Conservation (phyloP, 257 asterid species). For the Plantago ovata region DNA sequence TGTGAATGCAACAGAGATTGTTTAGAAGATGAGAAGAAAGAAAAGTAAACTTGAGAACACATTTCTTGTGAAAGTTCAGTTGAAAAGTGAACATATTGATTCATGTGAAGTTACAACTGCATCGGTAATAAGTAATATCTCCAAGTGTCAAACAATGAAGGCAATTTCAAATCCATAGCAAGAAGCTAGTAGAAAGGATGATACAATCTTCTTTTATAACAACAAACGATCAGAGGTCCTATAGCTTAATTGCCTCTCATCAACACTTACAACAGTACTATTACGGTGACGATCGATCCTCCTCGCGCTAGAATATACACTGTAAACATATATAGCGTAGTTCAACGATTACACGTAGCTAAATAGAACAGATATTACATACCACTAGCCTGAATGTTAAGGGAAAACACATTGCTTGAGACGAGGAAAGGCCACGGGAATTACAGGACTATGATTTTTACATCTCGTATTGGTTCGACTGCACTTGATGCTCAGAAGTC, state of each 20-base stretch:
- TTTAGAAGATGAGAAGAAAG: conserved; percentile 1
- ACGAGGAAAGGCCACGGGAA: no score
- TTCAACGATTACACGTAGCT: conserved; percentile 5
- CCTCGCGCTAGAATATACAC: no score
- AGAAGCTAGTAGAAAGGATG: neutral
- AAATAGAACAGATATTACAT: conserved; percentile 20
- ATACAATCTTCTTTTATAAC: conserved; percentile 2
- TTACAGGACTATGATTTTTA: neutral
- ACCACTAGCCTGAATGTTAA: conserved; percentile 8
- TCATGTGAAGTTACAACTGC: conserved; percentile 21
- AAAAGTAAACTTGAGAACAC: neutral
- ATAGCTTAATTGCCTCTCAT: conserved; percentile 3
- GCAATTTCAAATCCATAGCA: neutral
- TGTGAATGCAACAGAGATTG: neutral
- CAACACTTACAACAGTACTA: conserved; percentile 8
- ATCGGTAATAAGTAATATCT: neutral
- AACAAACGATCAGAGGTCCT: conserved; percentile 4
- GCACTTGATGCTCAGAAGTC: conserved; percentile 38
- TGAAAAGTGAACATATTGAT: conserved; percentile 8
- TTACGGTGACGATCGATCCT: neutral
- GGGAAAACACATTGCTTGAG: neutral
- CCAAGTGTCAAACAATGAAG: neutral
- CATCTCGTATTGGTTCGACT: conserved; percentile 2
- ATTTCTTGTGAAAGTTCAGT: conserved; percentile 12
- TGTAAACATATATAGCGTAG: conserved; percentile 1